A percentile compares a stretch with the other conserved stretches of the same genome.
phyloP scores from a whole-genome alignment of 2,329 filamentous ascomycete genomes.

The Fusarium siculi region DNA sequence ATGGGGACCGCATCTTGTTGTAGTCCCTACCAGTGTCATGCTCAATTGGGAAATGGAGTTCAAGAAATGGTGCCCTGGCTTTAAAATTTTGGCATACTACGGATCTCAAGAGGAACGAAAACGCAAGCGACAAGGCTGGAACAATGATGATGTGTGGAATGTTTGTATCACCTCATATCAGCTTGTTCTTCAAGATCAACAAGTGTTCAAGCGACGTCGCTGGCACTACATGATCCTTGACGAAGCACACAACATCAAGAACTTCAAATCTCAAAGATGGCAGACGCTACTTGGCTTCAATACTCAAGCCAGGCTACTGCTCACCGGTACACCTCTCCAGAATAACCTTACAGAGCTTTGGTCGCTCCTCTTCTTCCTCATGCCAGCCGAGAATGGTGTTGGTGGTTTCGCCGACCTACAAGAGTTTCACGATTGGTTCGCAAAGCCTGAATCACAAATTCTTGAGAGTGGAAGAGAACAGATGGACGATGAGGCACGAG shows the following conservation, averaged over 20 bases:
- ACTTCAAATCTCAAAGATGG: conserved; percentile 98
- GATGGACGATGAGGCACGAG: conserved; percentile 92
- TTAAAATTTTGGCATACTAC: conserved; percentile 98
- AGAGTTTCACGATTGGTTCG: conserved; percentile 96
- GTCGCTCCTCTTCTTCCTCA: conserved; percentile 96
- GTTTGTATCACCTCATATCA: conserved; percentile 99
- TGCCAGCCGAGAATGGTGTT: conserved; percentile 87
- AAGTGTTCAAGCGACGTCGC: conserved; percentile 88
- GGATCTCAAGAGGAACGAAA: conserved; percentile 92
- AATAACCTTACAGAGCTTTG: conserved; percentile 97
- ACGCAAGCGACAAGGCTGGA: conserved; percentile 92
- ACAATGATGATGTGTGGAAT: conserved; percentile 92
- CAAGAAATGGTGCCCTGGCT: conserved; percentile 98
- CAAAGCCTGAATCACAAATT: conserved; percentile 94
- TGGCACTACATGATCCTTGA: conserved; percentile 99
- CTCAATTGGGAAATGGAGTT: conserved; percentile 99
- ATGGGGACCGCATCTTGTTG: conserved; percentile 95
- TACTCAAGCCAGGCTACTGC: conserved; percentile 83
- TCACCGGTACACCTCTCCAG: conserved; percentile 95
- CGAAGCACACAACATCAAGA: conserved; percentile 99
- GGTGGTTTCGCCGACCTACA: conserved; percentile 94
- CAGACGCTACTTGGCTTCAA: conserved; percentile 95
- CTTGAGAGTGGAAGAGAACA: conserved; percentile 93
- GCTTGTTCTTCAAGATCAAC: conserved; percentile 91
- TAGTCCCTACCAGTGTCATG: conserved; percentile 98